Base-by-base conservation (phyloP, 2,329 filamentous ascomycete genomes). In the Drechslerella dactyloides region DNA sequence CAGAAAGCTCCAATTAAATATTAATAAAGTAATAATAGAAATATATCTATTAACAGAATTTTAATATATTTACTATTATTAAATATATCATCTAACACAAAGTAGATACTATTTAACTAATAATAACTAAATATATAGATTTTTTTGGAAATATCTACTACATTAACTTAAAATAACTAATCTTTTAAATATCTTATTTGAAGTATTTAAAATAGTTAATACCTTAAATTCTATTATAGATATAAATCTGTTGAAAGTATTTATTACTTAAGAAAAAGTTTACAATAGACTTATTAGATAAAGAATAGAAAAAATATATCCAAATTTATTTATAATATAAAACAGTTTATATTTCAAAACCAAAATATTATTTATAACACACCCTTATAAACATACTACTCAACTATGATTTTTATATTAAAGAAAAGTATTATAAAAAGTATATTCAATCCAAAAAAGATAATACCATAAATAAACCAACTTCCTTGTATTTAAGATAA, bases 91-190 rank as follows among this genome's bases (percentile, higher is more conserved):
- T 75, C 56, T 77, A 1, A 59, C 75, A 73, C 68, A 75, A 46
- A 76, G 76, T 75, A 68, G 73, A 64, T 65, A 74, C 70, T 76
- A 77, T 75, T 77, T 76, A 74, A 73, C 73, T 63, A 75, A 78
- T 69, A 57, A 64, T 63, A 75, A 77, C 27, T 17, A 70, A 62
- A 76, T 69, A 19, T 74, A 79, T 59, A n/a, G 58, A 10, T 80
- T 80, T 68, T 74, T 80, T 8, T 62, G 76, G 63, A 59, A 61
- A 54, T 75, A 80, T 73, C 54, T 79, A 60, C 76, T 80, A 0
- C 76, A 80, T 65, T 80, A 78, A 78, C 75, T 80, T 37, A 78
- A 80, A 66, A 79, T 78, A 15, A 76, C 79, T 54, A 76, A 77
- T 37, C 76, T 76, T 53, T 76, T 79, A 33, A 74, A 44, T 75